Percentiles rank a stretch among this genome's conserved stretches.
Conservation (phyloP, 2,329 filamentous ascomycete species). For the Leptodontidium sp. region DNA sequence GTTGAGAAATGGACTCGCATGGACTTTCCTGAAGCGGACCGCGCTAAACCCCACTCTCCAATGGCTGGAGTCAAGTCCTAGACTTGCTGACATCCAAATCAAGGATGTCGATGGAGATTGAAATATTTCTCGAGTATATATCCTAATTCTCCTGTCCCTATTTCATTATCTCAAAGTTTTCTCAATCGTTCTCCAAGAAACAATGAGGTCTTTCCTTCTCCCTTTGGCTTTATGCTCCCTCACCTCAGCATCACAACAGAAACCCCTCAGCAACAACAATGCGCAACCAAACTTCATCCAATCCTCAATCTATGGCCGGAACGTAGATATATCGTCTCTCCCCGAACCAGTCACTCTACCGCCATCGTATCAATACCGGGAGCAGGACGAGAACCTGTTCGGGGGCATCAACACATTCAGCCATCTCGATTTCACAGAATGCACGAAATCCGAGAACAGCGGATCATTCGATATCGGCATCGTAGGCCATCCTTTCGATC, state of each 20-base stretch:
- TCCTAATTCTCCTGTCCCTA: background rate
- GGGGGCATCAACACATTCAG: constrained; percentile 41
- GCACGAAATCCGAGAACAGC: constrained; percentile 37
- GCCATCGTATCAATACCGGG: constrained; percentile 33
- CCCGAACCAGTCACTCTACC: constrained; percentile 32
- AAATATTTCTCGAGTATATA: background rate
- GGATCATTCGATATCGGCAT: constrained; percentile 45
- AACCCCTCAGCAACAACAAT: constrained; percentile 2
- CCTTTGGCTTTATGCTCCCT: background rate
- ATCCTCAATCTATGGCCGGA: constrained; percentile 33
- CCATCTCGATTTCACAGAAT: constrained; percentile 42
- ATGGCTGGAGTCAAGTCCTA: background rate
- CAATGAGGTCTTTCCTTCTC: background rate
- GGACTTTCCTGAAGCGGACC: background rate
- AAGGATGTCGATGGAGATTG: too few species aligned
- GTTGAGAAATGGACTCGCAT: too few species aligned
- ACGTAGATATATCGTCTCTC: constrained; percentile 17
- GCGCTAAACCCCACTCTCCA: constrained; percentile 5
- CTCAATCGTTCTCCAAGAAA: background rate
- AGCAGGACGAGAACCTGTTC: constrained; percentile 28
- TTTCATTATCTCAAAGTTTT: background rate
- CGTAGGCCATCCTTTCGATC: constrained; percentile 45
- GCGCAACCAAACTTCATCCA: constrained; percentile 32
- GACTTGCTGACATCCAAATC: background rate
- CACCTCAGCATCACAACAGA: constrained; percentile 20